Evolutionary conservation across 257 asterid species (phyloP), one percentile per base, ranked within the genome.

Genomic region (Ehretia macrophylla): DNA sequence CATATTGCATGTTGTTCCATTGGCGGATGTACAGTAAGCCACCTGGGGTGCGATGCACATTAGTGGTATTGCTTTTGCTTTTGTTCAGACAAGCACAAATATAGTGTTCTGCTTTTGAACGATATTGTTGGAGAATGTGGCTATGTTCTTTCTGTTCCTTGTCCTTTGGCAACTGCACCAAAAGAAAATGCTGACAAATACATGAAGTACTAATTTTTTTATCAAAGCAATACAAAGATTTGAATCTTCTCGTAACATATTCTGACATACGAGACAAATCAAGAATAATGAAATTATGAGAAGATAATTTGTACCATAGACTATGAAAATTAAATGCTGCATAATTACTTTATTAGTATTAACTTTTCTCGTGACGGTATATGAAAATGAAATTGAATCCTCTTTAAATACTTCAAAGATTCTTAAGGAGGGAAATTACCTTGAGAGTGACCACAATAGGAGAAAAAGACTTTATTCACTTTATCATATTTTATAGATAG

Each of bases 1-100:
- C 96, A 27, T 91, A 88, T 72, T 91, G 98, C 95, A 91, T 85
- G 72, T 90, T 90, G 94, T 91, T 91, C 96, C 98, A 91, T 58
- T 76, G 79, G 60, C 96, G 95, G 64, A 79, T 71, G 82, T 75
- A 91, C 21, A 91, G 75, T 11, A 91, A 75, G 0, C 98, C 98
- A 0, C 85, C 95, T 22, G 94, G 89, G 71, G 96, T 91, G 69
- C 83, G 92, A 5, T 54, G 74, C 63, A 87, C 88, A 52, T 79
- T 87, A 32, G 83, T 66, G n/a, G 32, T 22, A 8, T 19, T 42
- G 10, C 70, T 51, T 8, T 75, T 79, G 68, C 79, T 83, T 57
- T 73, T 78, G 77, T 82, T 77, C 71, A 91, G 16, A 58, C 80
- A 77, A 9, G 92, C 79, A 18, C 96, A 91, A 0, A 85, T 10